Evolutionary conservation across 2,329 filamentous ascomycete genomes (phyloP).

Genomic region (Fusarium bactridioides): DNA sequence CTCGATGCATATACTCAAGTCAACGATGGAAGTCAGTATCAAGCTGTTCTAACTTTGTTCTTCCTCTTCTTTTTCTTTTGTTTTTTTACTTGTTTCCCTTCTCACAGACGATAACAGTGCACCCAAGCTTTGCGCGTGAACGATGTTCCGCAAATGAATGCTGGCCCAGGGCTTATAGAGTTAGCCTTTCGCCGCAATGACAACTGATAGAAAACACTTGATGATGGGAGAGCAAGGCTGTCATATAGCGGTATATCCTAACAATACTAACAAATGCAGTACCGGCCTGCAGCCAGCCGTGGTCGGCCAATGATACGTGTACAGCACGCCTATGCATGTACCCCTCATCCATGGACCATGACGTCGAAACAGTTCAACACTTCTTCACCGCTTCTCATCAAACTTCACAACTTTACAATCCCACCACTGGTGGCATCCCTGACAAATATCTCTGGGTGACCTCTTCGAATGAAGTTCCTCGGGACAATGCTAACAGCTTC

Average conservation of each 20-base stretch:
- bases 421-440: not conserved
- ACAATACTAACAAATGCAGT: no score
- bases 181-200: not conserved
- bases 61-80: no score
- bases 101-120: not conserved
- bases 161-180: not conserved
- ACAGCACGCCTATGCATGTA: not conserved
- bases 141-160: fast-evolving
- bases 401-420: not conserved
- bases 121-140: fast-evolving
- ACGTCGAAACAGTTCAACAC: not conserved
- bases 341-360: not conserved
- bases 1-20: not conserved
- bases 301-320: not conserved
- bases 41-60: no score
- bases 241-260: not conserved
- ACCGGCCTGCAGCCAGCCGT: not conserved
- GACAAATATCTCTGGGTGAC: not conserved
- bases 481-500: not conserved
- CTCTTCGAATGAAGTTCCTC: not conserved
- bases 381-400: not conserved
- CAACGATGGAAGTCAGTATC: not conserved
- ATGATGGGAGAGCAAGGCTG: not conserved
- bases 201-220: not conserved
- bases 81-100: not conserved